These are phyloP conservation scores for Daldinia eschscholtzii DNA, from an alignment of 2,329 filamentous ascomycete genomes.

Conservation along the genomic window DNA sequence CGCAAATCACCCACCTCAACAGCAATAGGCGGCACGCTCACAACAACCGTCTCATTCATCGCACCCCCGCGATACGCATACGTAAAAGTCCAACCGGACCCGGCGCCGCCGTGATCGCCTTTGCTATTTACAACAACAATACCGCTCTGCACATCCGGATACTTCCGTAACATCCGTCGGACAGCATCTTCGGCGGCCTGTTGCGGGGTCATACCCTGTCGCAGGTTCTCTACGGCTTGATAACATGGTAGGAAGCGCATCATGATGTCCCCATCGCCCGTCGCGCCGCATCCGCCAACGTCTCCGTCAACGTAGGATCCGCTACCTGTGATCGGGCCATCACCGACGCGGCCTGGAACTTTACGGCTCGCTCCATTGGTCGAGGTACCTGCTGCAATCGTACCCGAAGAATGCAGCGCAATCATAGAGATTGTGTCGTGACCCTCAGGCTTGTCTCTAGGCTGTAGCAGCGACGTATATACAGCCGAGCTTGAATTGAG, in stretches of 20 bases:
- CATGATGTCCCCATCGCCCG: slow-evolving; percentile 69
- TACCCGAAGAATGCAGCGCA: slow-evolving; percentile 57
- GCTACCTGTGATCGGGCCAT: slow-evolving; percentile 67
- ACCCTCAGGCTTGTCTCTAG: slow-evolving; percentile 34
- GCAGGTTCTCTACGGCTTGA: slow-evolving; percentile 67
- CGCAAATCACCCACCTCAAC: slow-evolving; percentile 24
- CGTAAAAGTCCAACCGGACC: slow-evolving; percentile 67
- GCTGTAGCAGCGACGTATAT: slow-evolving; percentile 40
- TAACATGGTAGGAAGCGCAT: slow-evolving; percentile 70
- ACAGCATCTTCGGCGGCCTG: slow-evolving; percentile 66
- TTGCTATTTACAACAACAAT: slow-evolving; percentile 64
- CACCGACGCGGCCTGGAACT: slow-evolving; percentile 67
- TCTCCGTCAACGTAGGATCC: slow-evolving; percentile 68
- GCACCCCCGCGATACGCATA: slow-evolving; percentile 63
- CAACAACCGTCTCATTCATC: slow-evolving; percentile 62
- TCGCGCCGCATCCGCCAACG: slow-evolving; percentile 67
- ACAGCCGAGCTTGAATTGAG: slow-evolving; percentile 37
- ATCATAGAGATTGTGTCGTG: slow-evolving; percentile 70
- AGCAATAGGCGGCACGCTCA: slow-evolving; percentile 56
- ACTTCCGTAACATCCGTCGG: slow-evolving; percentile 61
- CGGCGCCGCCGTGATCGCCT: slow-evolving; percentile 65
- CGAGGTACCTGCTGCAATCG: slow-evolving; percentile 67
- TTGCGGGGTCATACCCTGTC: slow-evolving; percentile 61
- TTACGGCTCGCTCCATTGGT: slow-evolving; percentile 69
- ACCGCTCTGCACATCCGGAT: slow-evolving; percentile 61